These are phyloP conservation scores for Tetrapisispora namnaoensis DNA, from an alignment of 805 yeast genomes.

Conservation along the genomic window DNA sequence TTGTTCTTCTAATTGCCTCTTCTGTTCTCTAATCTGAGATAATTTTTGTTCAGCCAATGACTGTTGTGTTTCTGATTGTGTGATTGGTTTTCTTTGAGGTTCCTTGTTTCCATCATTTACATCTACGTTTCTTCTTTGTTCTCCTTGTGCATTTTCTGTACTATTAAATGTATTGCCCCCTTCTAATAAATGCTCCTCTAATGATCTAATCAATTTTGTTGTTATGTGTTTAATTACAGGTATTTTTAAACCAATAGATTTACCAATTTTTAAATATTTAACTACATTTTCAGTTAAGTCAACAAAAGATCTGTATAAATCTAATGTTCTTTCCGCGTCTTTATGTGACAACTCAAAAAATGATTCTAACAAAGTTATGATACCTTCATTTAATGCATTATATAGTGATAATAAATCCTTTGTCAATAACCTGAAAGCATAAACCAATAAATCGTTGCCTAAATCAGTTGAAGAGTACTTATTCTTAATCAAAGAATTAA, in stretches of 20 bases:
- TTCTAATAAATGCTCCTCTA: conserved; percentile 76
- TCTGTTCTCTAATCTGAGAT: conserved; percentile 29
- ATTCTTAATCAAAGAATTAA: conserved; percentile 64
- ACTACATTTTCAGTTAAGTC: conserved; percentile 81
- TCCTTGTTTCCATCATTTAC: conserved; percentile 5
- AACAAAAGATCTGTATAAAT: conserved; percentile 76
- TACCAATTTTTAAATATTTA: conserved; percentile 78
- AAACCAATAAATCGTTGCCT: conserved; percentile 71
- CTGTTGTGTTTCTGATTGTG: conserved; percentile 3
- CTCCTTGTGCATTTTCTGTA: not conserved
- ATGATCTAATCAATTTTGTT: conserved; percentile 75
- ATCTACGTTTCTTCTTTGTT: not conserved
- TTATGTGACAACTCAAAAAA: conserved; percentile 83
- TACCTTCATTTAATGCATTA: conserved; percentile 91
- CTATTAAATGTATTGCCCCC: not conserved
- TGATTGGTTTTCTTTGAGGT: conserved; percentile 10
- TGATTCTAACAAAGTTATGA: conserved; percentile 84
- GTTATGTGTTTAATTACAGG: conserved; percentile 98
- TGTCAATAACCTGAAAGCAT: conserved; percentile 82
- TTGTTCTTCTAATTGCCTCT: conserved; percentile 24
- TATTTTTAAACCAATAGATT: conserved; percentile 80
- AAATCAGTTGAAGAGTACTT: conserved; percentile 71
- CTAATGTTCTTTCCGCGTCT: conserved; percentile 82
- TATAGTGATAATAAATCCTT: conserved; percentile 78
- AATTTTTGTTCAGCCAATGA: conserved; percentile 27